Evolutionary conservation across 345 rosid species (phyloP), one percentile per base, ranked within the genome.

Genomic region (Mercurialis annua): DNA sequence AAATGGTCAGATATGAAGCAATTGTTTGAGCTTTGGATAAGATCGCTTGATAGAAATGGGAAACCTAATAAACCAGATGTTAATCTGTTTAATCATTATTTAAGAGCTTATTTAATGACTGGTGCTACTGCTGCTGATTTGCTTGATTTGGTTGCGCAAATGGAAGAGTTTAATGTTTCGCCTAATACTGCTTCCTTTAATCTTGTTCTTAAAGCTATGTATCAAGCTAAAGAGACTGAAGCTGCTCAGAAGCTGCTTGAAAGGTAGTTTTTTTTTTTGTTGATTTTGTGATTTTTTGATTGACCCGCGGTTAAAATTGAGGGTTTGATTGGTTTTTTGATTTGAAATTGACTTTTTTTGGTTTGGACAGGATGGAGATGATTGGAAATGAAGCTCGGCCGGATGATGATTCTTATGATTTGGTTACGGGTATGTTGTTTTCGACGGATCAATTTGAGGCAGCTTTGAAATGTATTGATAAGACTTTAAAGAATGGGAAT

Each of bases 151-250:
- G 86, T 94, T 62, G 74, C 80, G 8, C 80, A 74, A 52, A 89
- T 89, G 96, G 87, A 85, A 33, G 92, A 85, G 3, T 91, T 77
- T 74, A 79, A 76, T 1, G 48, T 94, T 0, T 58, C 59, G 24
- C 97, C 99, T 8, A 91, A 89, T 54, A 87, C 97, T 0, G 92
- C 89, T 10, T 84, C 99, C 1, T 91, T 70, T 73, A 94, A 89
- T 76, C 75, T 91, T 42, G 92, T 89, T 18, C 70, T 91, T 62
- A 89, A 94, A 71, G 91, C 97, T 62, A 94, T 91, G 97, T 46
- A 65, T 64, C 83, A 78, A 68, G 84, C 80, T 3, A 73, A 67
- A 40, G 96, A 89, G 77, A 62, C 84, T 16, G 87, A 72, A 34
- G 95, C 95, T 1, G 92, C 97, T 1, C 68, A 81, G 87, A 84